A percentile compares a stretch with the other conserved stretches of the same genome.
phyloP scores from a whole-genome alignment of 2,329 filamentous ascomycete species.

The Sphaceloma murrayae region DNA sequence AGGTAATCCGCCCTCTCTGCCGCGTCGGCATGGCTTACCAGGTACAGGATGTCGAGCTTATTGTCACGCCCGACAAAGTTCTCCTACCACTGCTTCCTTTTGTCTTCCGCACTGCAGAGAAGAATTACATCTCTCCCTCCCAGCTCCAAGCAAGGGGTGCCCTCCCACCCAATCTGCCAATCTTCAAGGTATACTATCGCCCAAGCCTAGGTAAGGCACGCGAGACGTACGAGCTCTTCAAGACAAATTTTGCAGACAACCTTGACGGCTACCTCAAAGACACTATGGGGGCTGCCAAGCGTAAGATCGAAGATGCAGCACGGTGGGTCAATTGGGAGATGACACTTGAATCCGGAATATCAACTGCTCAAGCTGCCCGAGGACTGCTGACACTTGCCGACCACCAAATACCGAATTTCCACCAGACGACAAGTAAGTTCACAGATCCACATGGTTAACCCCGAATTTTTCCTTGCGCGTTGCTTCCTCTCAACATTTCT shows the following conservation, averaged over 20 bases:
- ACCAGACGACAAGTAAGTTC: conserved; percentile 6
- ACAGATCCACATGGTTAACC: conserved; percentile 9
- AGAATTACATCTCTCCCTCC: conserved; percentile 50
- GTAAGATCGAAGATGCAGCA: conserved; percentile 50
- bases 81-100: conserved; percentile 62
- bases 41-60: conserved; percentile 58
- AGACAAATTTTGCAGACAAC: conserved; percentile 56
- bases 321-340: conserved; percentile 69
- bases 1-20: conserved; percentile 44
- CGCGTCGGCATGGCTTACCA: conserved; percentile 22
- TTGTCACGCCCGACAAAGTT: conserved; percentile 52
- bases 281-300: conserved; percentile 53
- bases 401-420: background rate
- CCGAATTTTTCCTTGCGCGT: too few relatives aligned
- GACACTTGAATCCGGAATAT: conserved; percentile 21
- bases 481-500: too few relatives aligned
- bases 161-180: conserved; percentile 39
- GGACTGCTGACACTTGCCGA: conserved; percentile 18
- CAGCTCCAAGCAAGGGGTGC: conserved; percentile 44
- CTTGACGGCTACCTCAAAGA: conserved; percentile 74
- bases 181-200: conserved; percentile 58
- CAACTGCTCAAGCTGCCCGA: background rate
- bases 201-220: conserved; percentile 54
- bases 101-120: conserved; percentile 52
- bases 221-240: conserved; percentile 53